These are phyloP conservation scores for Crassisporium funariophilum DNA, from an alignment of 768 basidiomycete genomes.

Conservation along the genomic window DNA sequence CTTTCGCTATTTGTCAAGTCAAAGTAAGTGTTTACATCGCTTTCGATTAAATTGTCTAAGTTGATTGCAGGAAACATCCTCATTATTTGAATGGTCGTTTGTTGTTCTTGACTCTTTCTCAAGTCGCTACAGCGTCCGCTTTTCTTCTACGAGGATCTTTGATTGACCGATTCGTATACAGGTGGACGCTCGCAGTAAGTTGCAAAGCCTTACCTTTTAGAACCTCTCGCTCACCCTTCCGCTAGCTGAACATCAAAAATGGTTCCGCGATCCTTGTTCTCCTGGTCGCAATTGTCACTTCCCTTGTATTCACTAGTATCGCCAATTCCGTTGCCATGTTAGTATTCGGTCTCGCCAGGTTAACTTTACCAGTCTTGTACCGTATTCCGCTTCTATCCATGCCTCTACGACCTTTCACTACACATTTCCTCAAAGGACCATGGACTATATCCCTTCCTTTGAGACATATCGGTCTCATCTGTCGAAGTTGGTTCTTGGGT, in stretches of 20 bases:
- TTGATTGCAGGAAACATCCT: slow-evolving; percentile 62
- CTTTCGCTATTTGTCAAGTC: slow-evolving; percentile 68
- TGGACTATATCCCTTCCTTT: slow-evolving; percentile 57
- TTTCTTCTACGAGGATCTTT: slow-evolving; percentile 62
- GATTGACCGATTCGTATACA: slow-evolving; percentile 58
- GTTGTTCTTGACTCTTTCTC: slow-evolving; percentile 59
- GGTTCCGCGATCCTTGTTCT: slow-evolving; percentile 14
- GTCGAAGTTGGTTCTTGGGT: slow-evolving; percentile 51
- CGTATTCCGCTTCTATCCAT: slow-evolving; percentile 53
- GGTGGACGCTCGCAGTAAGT: slow-evolving; percentile 37
- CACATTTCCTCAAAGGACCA: slow-evolving; percentile 61
- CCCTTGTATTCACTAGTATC: slow-evolving; percentile 41
- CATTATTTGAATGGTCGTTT: slow-evolving; percentile 72
- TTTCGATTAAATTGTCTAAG: background rate
- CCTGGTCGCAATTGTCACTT: slow-evolving; percentile 36
- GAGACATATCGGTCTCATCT: slow-evolving; percentile 44
- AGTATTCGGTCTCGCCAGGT: slow-evolving; percentile 51
- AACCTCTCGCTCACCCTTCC: background rate
- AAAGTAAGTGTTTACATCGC: slow-evolving; percentile 42
- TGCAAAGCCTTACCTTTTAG: background rate
- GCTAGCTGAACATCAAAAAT: slow-evolving; percentile 10
- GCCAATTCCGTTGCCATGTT: slow-evolving; percentile 39
- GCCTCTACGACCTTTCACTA: slow-evolving; percentile 60
- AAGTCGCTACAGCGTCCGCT: slow-evolving; percentile 45
- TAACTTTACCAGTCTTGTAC: slow-evolving; percentile 53